phyloP scores from a whole-genome alignment of 352 stramenopile species.

The Phytophthora cryptogea region DNA sequence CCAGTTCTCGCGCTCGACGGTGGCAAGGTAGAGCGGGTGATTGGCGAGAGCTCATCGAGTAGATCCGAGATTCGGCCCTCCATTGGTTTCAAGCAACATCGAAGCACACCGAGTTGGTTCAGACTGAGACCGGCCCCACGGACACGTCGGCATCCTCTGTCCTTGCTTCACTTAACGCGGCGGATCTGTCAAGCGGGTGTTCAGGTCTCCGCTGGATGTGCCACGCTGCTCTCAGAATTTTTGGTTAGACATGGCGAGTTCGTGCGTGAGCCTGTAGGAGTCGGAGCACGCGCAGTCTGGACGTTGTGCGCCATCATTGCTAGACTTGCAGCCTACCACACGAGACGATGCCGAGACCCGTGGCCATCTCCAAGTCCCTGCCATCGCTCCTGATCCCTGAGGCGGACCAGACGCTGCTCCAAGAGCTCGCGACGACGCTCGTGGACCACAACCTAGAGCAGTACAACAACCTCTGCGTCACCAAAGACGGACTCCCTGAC shows the following conservation, averaged over 20 bases:
- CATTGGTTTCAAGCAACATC: slow-evolving; percentile 4
- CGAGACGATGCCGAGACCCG: slow-evolving; percentile 28
- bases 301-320: slow-evolving; percentile 11
- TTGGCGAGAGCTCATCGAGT: slow-evolving; percentile 8
- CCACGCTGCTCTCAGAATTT: slow-evolving; percentile 14
- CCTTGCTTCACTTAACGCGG: slow-evolving; percentile 1
- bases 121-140: slow-evolving; percentile 3
- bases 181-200: slow-evolving; percentile 7
- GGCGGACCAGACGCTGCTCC: slow-evolving; percentile 26
- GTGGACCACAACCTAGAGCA: slow-evolving; percentile 38
- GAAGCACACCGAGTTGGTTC: slow-evolving; percentile 7
- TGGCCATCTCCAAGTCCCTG: slow-evolving; percentile 35
- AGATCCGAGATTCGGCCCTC: not conserved
- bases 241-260: slow-evolving; percentile 17
- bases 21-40: slow-evolving; percentile 6
- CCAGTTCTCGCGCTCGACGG: not conserved
- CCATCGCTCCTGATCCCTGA: slow-evolving; percentile 33
- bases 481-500: slow-evolving; percentile 36
- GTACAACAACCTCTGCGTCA: slow-evolving; percentile 33
- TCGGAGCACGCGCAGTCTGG: slow-evolving; percentile 5
- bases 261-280: slow-evolving; percentile 1
- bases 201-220: slow-evolving; percentile 19
- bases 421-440: slow-evolving; percentile 30
- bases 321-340: slow-evolving; percentile 4
- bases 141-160: not conserved